Evolutionary conservation across 2,329 filamentous ascomycete species (phyloP).

Genomic region (Fusarium udum): DNA sequence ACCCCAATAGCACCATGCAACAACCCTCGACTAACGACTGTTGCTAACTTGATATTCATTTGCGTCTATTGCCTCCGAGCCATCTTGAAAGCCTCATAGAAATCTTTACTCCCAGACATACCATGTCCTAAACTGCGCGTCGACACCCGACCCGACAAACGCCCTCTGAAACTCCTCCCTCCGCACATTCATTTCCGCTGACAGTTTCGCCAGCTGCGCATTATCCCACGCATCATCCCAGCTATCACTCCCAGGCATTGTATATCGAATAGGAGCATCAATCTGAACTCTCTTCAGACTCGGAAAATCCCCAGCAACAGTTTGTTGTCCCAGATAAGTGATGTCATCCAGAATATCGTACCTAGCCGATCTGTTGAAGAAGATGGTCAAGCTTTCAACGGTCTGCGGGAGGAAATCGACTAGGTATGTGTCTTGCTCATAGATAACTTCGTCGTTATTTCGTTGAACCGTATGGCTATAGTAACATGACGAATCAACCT

Average conservation of each 20-base stretch:
- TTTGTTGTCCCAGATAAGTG: too few species aligned
- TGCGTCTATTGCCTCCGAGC: too few species aligned
- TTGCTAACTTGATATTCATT: too few species aligned
- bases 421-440: neutral
- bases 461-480: too few species aligned
- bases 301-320: neutral
- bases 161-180: neutral
- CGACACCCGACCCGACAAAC: neutral
- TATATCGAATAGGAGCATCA: neutral
- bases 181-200: fast-evolving
- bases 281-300: neutral
- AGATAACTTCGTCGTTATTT: fast-evolving
- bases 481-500: neutral
- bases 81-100: too few species aligned
- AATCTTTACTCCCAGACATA: too few species aligned
- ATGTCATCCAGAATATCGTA: too few species aligned
- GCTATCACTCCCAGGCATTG: neutral
- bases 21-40: neutral
- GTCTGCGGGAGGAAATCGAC: neutral
- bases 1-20: too few species aligned
- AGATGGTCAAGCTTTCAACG: neutral
- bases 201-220: neutral
- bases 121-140: neutral
- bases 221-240: neutral
- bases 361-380: neutral